Conservation (phyloP, 805 yeast genomes). For the Cyberlindnera samutprakarnensis region DNA sequence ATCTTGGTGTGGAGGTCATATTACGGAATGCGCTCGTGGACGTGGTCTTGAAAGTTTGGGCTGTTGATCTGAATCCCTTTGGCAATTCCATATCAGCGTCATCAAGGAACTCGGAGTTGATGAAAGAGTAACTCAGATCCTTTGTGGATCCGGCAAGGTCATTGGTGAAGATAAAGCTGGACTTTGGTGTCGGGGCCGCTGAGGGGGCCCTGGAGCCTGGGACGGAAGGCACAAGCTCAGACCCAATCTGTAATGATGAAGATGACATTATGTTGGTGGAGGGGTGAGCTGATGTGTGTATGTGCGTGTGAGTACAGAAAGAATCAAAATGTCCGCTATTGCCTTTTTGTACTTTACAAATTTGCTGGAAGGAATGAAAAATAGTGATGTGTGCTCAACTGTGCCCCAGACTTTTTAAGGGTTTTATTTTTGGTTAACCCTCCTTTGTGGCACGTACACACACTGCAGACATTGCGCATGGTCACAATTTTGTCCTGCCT, state of each 20-base stretch:
- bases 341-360: too few species aligned
- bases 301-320: background rate
- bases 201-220: conserved; percentile 3
- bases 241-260: conserved; percentile 1
- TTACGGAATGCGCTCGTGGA: conserved; percentile 16
- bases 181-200: conserved; percentile 1
- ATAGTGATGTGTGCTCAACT: too few species aligned
- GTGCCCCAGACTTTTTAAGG: too few species aligned
- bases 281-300: background rate
- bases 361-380: too few species aligned
- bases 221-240: conserved; percentile 12
- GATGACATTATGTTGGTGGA: conserved; percentile 3
- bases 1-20: conserved; percentile 20
- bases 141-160: background rate
- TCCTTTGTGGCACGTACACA: too few species aligned
- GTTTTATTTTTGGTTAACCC: too few species aligned
- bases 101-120: conserved; percentile 19
- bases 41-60: background rate
- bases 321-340: too few species aligned
- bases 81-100: conserved; percentile 5
- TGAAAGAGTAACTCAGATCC: conserved; percentile 17
- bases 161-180: background rate
- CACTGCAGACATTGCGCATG: too few species aligned
- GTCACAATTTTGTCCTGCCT: too few species aligned
- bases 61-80: background rate